Percentiles rank a stretch among this genome's conserved stretches.
phyloP scores from a whole-genome alignment of 108 stramenopile species.

The Seminavis robusta region DNA sequence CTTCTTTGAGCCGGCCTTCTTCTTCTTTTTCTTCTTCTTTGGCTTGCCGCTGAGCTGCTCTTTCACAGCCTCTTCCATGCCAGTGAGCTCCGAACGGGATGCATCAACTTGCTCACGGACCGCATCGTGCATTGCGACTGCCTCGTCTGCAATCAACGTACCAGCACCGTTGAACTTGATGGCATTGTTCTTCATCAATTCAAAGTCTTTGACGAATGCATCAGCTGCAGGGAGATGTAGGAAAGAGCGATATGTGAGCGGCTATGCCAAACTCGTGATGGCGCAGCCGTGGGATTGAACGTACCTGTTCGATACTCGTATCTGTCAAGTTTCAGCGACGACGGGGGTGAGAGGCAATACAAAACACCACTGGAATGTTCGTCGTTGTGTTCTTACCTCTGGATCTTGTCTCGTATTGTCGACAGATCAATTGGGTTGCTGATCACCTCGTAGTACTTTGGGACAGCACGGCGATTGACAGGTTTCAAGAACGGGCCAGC shows the following conservation, averaged over 20 bases:
- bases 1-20: constrained; percentile 1
- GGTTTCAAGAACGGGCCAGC: constrained; percentile 68
- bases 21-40: constrained; percentile 36
- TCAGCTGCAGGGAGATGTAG: too few species aligned
- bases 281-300: too few species aligned
- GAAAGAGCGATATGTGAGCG: too few species aligned
- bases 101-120: constrained; percentile 58
- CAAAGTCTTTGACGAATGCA: constrained; percentile 70
- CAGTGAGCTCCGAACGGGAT: constrained; percentile 58
- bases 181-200: constrained; percentile 82
- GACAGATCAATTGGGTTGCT: constrained; percentile 76
- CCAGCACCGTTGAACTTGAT: constrained; percentile 77
- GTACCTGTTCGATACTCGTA: constrained; percentile 83
- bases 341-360: not conserved
- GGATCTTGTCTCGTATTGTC: constrained; percentile 77
- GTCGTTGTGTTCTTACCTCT: constrained; percentile 22
- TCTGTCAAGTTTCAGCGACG: not conserved
- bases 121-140: constrained; percentile 61
- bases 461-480: constrained; percentile 45
- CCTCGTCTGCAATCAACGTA: constrained; percentile 56
- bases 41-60: constrained; percentile 61
- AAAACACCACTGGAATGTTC: not conserved
- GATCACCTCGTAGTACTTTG: constrained; percentile 79
- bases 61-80: constrained; percentile 69
- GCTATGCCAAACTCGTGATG: too few species aligned